Evolutionary conservation across 345 rosid genomes (phyloP), one percentile per base, ranked within the genome.

Genomic region (Sisymbrium altissimum): DNA sequence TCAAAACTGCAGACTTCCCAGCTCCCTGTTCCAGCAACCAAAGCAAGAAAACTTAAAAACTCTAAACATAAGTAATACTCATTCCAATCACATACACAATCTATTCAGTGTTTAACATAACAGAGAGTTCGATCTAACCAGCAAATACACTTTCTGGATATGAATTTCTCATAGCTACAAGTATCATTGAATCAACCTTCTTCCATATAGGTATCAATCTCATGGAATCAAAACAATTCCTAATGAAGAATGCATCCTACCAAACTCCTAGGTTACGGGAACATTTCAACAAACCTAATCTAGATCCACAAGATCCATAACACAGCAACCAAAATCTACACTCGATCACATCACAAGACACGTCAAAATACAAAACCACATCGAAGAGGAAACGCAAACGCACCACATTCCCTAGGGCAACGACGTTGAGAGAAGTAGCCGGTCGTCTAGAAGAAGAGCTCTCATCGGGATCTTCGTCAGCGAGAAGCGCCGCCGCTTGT

Each of bases 391-490:
- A 17, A 0, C 15, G 55, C 59, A 40, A 73, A 86, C 97, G 81
- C 74, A 95, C 99, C 48, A 91, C 92, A 83, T 86, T 89, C 85
- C 98, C 98, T 25, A 94, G 90, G 49, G 86, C 89, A 36, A 94
- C 91, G 61, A 89, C 98, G 71, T 89, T 94, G 44, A 89, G 97
- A 71, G 88, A 89, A 80, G 93, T 86, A 40, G 89, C 82, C 14
- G 84, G 65, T 14, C 97, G 85, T 70, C 68, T 78, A 4, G 90
- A 85, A 76, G 75, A 74, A 18, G 97, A 79, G 73, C 64, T 86
- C 68, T 94, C 97, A 41, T 94, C 98, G 23, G 89, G 81, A 74
- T 94, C 97, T 73, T 94, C 98, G 49, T 94, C 97, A 12, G 98
- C 94, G 56, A 94, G 96, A 44, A 94, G 54, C 29, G 91, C 72